phyloP scores from a whole-genome alignment of 2,329 filamentous ascomycete species.

The Aureobasidium zeae region DNA sequence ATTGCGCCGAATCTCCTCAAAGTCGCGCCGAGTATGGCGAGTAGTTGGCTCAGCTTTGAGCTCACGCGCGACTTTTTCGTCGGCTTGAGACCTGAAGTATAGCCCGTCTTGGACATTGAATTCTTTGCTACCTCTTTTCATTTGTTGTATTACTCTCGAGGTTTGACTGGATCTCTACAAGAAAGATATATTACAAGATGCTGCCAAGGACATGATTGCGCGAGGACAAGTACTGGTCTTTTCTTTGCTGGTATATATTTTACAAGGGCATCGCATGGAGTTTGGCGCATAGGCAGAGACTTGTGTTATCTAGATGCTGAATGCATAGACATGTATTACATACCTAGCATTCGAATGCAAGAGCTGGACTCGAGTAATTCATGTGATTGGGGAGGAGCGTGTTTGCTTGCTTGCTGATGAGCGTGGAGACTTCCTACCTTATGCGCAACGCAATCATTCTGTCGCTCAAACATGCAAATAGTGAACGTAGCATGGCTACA shows the following conservation, averaged over 20 bases:
- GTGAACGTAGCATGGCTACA: too few species aligned
- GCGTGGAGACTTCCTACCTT: too few species aligned
- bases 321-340: too few species aligned
- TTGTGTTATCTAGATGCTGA: too few species aligned
- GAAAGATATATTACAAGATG: constrained; percentile 2
- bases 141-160: background rate
- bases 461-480: too few species aligned
- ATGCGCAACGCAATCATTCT: too few species aligned
- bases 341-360: too few species aligned
- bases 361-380: too few species aligned
- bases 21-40: constrained; percentile 96
- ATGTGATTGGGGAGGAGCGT: too few species aligned
- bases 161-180: background rate
- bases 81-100: constrained; percentile 24
- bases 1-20: constrained; percentile 93
- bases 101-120: background rate
- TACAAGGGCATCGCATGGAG: constrained; percentile 7
- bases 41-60: constrained; percentile 96
- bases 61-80: constrained; percentile 81
- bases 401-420: too few species aligned
- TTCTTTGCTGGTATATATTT: constrained; percentile 2
- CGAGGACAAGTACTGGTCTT: constrained; percentile 2
- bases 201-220: constrained; percentile 7
- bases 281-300: background rate
- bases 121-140: background rate